A percentile compares a stretch with the other conserved stretches of the same genome.
phyloP scores from a whole-genome alignment of 495 filamentous ascomycete genomes.

The Thozetella sp. region DNA sequence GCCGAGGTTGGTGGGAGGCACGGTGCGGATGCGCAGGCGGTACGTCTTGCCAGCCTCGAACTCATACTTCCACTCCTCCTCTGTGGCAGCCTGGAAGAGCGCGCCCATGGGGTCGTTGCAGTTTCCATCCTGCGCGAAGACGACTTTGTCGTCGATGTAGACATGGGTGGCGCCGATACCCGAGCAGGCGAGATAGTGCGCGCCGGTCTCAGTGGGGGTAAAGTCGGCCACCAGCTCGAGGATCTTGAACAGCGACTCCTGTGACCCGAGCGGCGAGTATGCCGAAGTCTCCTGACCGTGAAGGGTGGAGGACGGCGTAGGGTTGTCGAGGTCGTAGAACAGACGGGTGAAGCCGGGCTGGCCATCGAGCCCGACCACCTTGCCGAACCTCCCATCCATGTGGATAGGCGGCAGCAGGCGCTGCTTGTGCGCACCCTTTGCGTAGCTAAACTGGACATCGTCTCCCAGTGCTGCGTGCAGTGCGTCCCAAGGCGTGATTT shows the following conservation, averaged over 20 bases:
- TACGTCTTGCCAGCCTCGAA: background rate
- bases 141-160: background rate
- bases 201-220: background rate
- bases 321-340: background rate
- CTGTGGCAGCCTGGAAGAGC: background rate
- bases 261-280: background rate
- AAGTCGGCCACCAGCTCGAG: background rate
- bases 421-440: background rate
- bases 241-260: background rate
- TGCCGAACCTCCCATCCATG: background rate
- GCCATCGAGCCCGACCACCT: background rate
- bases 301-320: background rate
- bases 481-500: background rate
- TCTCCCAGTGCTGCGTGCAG: background rate
- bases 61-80: background rate
- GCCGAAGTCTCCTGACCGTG: background rate
- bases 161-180: background rate
- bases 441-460: background rate
- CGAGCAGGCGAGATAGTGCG: background rate
- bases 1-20: background rate
- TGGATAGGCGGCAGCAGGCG: background rate
- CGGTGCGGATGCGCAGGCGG: background rate
- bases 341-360: background rate
- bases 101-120: background rate
- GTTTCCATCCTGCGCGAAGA: background rate